These are phyloP conservation scores for Podospora sp. DNA, from an alignment of 495 filamentous ascomycete genomes.

Conservation along the genomic window DNA sequence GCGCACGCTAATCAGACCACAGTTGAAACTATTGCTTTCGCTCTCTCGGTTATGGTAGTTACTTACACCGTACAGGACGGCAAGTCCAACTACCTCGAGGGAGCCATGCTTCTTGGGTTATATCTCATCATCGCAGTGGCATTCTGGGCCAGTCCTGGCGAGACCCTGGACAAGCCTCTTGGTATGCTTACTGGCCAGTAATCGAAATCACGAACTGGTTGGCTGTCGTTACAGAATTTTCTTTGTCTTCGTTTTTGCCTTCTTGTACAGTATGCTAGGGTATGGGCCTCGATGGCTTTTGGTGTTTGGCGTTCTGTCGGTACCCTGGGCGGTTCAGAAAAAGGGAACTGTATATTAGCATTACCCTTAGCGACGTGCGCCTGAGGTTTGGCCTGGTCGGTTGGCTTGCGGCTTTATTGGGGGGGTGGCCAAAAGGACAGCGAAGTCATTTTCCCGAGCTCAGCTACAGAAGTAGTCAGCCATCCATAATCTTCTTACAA, in stretches of 20 bases:
- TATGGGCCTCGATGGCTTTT: background rate
- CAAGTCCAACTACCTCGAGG: constrained; percentile 94
- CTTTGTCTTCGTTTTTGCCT: background rate
- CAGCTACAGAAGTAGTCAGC: too few species aligned
- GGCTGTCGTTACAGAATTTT: background rate
- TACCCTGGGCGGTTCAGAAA: background rate
- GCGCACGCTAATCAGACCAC: background rate
- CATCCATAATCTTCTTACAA: too few species aligned
- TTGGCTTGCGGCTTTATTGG: background rate
- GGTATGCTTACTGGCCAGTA: background rate
- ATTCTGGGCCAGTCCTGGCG: constrained; percentile 86
- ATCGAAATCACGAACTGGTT: background rate
- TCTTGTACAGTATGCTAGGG: background rate
- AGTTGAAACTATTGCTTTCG: constrained; percentile 95
- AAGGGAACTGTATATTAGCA: background rate
- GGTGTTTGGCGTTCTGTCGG: background rate
- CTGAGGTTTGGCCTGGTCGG: background rate
- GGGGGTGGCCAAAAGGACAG: background rate
- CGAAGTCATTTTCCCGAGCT: background rate
- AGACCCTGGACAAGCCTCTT: constrained; percentile 41
- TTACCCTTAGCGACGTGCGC: background rate
- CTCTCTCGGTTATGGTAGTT: constrained; percentile 83
- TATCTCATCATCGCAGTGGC: constrained; percentile 86
- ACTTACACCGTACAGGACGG: constrained; percentile 93
- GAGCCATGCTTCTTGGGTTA: constrained; percentile 69